These are phyloP conservation scores for Thielaviopsis euricoi DNA, from an alignment of 2,329 filamentous ascomycete genomes.

Conservation along the genomic window DNA sequence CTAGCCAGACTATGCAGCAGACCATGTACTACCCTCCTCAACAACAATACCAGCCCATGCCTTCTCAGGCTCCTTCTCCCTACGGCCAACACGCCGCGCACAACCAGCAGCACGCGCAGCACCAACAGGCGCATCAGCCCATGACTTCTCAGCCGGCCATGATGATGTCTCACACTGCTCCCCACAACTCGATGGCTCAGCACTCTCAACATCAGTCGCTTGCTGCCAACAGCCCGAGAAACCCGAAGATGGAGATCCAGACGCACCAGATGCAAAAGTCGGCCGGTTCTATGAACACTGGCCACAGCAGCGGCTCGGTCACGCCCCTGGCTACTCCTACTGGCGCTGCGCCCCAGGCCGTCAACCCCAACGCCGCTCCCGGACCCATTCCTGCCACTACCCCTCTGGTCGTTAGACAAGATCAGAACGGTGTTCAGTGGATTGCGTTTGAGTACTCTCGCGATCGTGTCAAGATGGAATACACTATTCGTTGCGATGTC, in stretches of 20 bases:
- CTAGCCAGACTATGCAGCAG: slow-evolving; percentile 61
- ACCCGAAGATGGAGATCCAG: slow-evolving; percentile 46
- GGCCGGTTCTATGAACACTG: slow-evolving; percentile 25
- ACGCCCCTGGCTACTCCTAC: slow-evolving; percentile 27
- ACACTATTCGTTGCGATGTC: slow-evolving; percentile 94
- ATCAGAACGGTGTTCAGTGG: slow-evolving; percentile 95
- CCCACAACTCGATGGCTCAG: slow-evolving; percentile 41
- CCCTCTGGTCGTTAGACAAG: slow-evolving; percentile 81
- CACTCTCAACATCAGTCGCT: slow-evolving; percentile 41
- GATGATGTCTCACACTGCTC: slow-evolving; percentile 46
- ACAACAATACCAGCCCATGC: slow-evolving; percentile 51
- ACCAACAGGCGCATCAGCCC: slow-evolving; percentile 36
- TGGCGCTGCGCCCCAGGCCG: slow-evolving; percentile 30
- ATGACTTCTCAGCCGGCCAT: slow-evolving; percentile 49
- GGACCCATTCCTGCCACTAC: slow-evolving; percentile 95
- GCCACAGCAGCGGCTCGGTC: slow-evolving; percentile 16
- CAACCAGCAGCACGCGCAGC: slow-evolving; percentile 37
- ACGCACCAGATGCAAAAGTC: slow-evolving; percentile 39
- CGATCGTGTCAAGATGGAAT: slow-evolving; percentile 97
- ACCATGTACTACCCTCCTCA: slow-evolving; percentile 59
- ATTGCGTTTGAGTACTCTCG: slow-evolving; percentile 97
- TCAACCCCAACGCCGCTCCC: slow-evolving; percentile 81
- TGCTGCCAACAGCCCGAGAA: slow-evolving; percentile 39
- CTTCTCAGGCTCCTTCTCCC: slow-evolving; percentile 42
- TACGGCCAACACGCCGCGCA: slow-evolving; percentile 42